Base-by-base conservation (phyloP, 192 early-diverging fungal species). In the Mortierella claussenii region DNA sequence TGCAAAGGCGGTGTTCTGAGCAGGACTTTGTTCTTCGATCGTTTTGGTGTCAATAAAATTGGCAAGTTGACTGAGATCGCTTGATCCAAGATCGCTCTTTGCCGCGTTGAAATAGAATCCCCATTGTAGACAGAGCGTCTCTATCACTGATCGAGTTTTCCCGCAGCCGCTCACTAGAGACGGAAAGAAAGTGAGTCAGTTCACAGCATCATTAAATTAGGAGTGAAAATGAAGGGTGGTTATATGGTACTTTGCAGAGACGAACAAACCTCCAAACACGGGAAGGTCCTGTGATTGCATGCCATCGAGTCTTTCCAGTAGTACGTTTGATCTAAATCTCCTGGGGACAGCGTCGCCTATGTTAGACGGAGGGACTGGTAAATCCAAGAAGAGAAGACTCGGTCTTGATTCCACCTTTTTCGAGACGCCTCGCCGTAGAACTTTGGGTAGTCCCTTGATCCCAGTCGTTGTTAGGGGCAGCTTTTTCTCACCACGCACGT, bases 21-120 rank as follows among this genome's bases (percentile, higher is more conserved):
- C 13, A 18, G 28, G 49, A 18, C 42, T 28, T 30, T 45, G 36
- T 54, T 54, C 51, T 10, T 64, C 37, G 1, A 6, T 10, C n/a
- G 61, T 54, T 32, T 53, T 60, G 3, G 24, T 60, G 42, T 60
- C 42, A 18, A 68, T 32, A 13, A 60, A 59, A 5, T 44, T 46
- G n/a, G 55, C 50, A 52, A 68, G 49, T 24, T 42, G 40, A 12
- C 48, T 53, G 56, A 68, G 66, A 53, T 68, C 56, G 55, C 17
- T 17, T 3, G 37, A 45, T 11, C 66, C 66, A 53, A 60, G 56
- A 34, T 68, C 66, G 1, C n/a, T 68, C 24, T 68, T 52, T 34
- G 67, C 17, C 3, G 58, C 67, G 26, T 69, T 69, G 33, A 60
- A 69, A 49, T 60, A 69, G 51, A 69, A 69, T 34, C 67, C 67